Base-by-base conservation (phyloP, 129 eudicot species). In the Lactuca saligna region DNA sequence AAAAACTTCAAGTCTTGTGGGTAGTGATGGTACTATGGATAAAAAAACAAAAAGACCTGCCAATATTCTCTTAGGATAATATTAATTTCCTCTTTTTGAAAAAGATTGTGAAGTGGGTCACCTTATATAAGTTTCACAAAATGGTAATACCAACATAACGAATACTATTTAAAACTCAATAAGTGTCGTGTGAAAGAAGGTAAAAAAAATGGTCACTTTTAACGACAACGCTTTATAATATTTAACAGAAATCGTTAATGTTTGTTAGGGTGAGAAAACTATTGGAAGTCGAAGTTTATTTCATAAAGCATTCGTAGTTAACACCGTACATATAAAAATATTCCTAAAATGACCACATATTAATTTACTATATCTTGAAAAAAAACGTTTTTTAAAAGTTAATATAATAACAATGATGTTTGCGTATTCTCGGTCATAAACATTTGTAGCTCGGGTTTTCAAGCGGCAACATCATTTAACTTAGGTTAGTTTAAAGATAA, bases 1-100 rank as follows among this genome's bases (percentile, higher is more conserved):
- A 11, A 11, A 12, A 10, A 46, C 12, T 46, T 46, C n/a, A 46
- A 46, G n/a, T 46, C 51, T 46, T 11, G n/a, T 46, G 51, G 4
- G 12, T n/a, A 46, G 5, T 46, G 51, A 46, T 37, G 7, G 51
- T 61, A 15, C 66, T 20, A 38, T 7, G 50, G 42, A 61, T 4
- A 61, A 35, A 38, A 38, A 61, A 61, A 38, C 49, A 38, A 61
- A 61, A 61, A 46, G 15, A 61, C 32, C 66, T 61, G 66, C 10
- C 66, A 37, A 61, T 61, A 61, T 61, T 61, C 51, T 61, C 42
- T 61, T 61, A 20, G 32, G 66, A 61, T 61, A 61, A 61, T 38
- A n/a, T 38, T 2, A 61, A 51, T 61, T 61, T 61, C 66, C 66
- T 7, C 17, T 61, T 61, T 46, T 61, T 61, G 66, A 61, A 61